These are phyloP conservation scores for Xylaria intraflava DNA, from an alignment of 495 filamentous ascomycete species.

Conservation along the genomic window DNA sequence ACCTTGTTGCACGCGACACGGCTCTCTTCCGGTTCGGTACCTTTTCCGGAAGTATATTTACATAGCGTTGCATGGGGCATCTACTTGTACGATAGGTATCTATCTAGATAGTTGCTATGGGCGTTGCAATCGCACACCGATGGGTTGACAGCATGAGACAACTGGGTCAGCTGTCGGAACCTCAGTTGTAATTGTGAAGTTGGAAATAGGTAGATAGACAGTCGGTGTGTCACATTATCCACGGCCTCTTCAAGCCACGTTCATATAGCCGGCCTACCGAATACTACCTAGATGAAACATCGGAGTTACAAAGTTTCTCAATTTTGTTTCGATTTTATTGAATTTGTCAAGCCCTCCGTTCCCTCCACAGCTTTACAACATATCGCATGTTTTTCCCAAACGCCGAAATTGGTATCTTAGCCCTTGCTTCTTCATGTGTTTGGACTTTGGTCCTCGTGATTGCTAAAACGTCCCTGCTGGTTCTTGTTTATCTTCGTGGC, in stretches of 20 bases:
- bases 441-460: constrained; percentile 11
- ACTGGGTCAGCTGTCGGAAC: too few species aligned
- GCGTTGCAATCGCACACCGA: too few species aligned
- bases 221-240: background rate
- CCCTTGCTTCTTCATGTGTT: constrained; percentile 12
- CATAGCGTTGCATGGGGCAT: too few species aligned
- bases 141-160: too few species aligned
- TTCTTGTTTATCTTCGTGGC: constrained; percentile 56
- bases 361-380: too few species aligned
- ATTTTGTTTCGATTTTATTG: too few species aligned
- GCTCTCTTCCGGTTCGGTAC: too few species aligned
- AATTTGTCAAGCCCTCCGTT: constrained; percentile 7
- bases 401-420: constrained; percentile 27
- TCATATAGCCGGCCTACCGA: background rate
- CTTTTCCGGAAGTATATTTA: too few species aligned
- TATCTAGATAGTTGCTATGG: too few species aligned
- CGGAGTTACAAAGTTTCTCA: too few species aligned
- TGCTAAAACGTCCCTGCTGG: constrained; percentile 11
- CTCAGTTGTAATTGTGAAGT: too few species aligned
- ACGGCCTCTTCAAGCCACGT: background rate
- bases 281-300: constrained; percentile 6
- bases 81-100: too few species aligned
- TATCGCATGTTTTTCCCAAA: constrained; percentile 27
- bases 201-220: background rate
- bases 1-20: constrained; percentile 3